A percentile compares a stretch with the other conserved stretches of the same genome.
phyloP scores from a whole-genome alignment of 73 alveolate genomes.

The Diophrys appendiculata region DNA sequence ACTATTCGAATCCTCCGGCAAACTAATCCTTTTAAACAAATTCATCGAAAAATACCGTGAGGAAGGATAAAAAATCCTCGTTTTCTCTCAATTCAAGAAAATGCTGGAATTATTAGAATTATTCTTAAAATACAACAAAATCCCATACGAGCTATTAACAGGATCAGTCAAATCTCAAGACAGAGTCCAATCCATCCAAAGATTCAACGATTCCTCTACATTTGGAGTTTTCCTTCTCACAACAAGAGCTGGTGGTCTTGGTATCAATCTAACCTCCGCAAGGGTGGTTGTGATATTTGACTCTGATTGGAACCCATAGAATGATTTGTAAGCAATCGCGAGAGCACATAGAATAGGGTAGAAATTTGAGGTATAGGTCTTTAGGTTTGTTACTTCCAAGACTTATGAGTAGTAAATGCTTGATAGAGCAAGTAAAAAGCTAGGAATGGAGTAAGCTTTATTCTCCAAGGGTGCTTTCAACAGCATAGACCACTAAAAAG shows the following conservation, averaged over 20 bases:
- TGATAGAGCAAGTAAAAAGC: slow-evolving; percentile 87
- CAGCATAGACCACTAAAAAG: slow-evolving; percentile 10
- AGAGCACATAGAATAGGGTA: slow-evolving; percentile 99
- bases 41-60: slow-evolving; percentile 72
- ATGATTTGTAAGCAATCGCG: slow-evolving; percentile 98
- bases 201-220: slow-evolving; percentile 91
- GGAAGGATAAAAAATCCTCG: slow-evolving; percentile 85
- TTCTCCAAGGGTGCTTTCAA: slow-evolving; percentile 77
- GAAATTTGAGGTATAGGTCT: slow-evolving; percentile 95
- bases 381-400: slow-evolving; percentile 91
- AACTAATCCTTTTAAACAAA: slow-evolving; percentile 84
- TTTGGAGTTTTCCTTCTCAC: slow-evolving; percentile 92
- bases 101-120: slow-evolving; percentile 92
- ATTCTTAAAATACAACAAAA: slow-evolving; percentile 72
- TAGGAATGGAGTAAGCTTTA: slow-evolving; percentile 93
- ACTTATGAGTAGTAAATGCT: slow-evolving; percentile 98
- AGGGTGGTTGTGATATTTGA: slow-evolving; percentile 98
- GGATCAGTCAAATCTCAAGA: slow-evolving; percentile 95
- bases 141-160: slow-evolving; percentile 90
- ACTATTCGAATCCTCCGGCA: slow-evolving; percentile 86
- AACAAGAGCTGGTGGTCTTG: slow-evolving; percentile 98
- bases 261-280: slow-evolving; percentile 97
- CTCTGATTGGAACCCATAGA: slow-evolving; percentile 99
- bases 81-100: slow-evolving; percentile 95
- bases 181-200: slow-evolving; percentile 88